Conservation (phyloP, 495 filamentous ascomycete species). For the Annulohypoxylon nitens region DNA sequence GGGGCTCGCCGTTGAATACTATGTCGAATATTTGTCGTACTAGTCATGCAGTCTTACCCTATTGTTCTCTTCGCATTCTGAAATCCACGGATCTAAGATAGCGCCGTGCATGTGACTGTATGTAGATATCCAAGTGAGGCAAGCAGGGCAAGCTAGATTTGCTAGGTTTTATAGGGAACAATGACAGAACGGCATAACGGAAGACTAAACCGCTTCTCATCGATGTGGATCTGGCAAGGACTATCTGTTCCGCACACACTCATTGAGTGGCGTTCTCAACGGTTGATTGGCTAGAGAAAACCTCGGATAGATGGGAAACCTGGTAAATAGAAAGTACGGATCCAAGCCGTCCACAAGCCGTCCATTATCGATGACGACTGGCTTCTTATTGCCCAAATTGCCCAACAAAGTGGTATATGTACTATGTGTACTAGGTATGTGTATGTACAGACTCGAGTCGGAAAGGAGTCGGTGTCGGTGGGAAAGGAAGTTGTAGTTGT, state of each 20-base stretch:
- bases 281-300: slow-evolving; percentile 23
- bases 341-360: not conserved
- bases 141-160: slow-evolving; percentile 2
- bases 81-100: slow-evolving; percentile 8
- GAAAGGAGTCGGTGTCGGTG: slow-evolving; percentile 9
- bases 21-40: not conserved
- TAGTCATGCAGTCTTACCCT: slow-evolving; percentile 17
- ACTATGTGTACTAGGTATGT: not conserved
- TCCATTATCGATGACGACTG: slow-evolving; percentile 28
- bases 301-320: slow-evolving; percentile 34
- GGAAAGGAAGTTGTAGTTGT: slow-evolving; percentile 36
- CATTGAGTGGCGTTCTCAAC: not conserved
- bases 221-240: slow-evolving; percentile 19
- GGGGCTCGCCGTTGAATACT: not conserved
- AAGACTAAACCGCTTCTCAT: slow-evolving; percentile 4
- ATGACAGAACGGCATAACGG: slow-evolving; percentile 5
- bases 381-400: not conserved
- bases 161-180: slow-evolving; percentile 7
- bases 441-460: not conserved
- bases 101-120: slow-evolving; percentile 8
- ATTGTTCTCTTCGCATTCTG: not conserved
- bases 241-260: not conserved
- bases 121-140: slow-evolving; percentile 5
- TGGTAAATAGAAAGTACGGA: slow-evolving; percentile 14
- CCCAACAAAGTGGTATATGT: not conserved